Base-by-base conservation (phyloP, 2,329 filamentous ascomycete genomes). In the Stachybotrys chartarum region DNA sequence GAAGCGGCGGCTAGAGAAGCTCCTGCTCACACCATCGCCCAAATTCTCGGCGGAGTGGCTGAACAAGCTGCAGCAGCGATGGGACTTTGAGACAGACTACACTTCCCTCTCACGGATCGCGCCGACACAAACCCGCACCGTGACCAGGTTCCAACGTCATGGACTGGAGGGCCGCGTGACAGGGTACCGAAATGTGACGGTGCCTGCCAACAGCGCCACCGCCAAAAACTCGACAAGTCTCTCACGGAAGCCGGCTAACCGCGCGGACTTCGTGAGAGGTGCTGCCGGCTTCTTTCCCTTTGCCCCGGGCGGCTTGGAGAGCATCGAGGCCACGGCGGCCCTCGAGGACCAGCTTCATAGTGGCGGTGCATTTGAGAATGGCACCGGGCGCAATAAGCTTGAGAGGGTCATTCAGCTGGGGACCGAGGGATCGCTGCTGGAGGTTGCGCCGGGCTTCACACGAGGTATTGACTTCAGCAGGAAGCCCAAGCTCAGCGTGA, bases 221-320 rank as follows among this genome's bases (percentile, higher is more conserved):
- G 93, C 91, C 51, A 99, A 97, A 74, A 96, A 96, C 67, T 97
- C 91, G 3, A 97, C 92, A 0, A 96, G 91, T 6, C 78, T 97
- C 46, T 76, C 89, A 16, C 83, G 94, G 50, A 95, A 95, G 67
- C 93, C 93, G 4, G 93, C 90, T 14, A 86, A 85, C 56, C 83
- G 90, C 59, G 90, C 90, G 32, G 92, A 97, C 52, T 96, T 97
- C 70, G 92, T 97, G 12, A 83, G 93, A 58, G 94, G 94, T 14
- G 92, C 89, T 42, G 91, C 92, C 7, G 93, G 93, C 0, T 97
- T 95, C 74, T 95, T 96, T 57, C 93, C 93, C 0, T 97, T 97
- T 72, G 87, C 91, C 0, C 93, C 93, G 1, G 92, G 92, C 55
- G 94, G 94, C 1, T 73, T 97, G 14, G 92, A 97, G 58, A 85